Evolutionary conservation across 179 eudicot genomes (phyloP).

Genomic region (Pouteria campechiana): DNA sequence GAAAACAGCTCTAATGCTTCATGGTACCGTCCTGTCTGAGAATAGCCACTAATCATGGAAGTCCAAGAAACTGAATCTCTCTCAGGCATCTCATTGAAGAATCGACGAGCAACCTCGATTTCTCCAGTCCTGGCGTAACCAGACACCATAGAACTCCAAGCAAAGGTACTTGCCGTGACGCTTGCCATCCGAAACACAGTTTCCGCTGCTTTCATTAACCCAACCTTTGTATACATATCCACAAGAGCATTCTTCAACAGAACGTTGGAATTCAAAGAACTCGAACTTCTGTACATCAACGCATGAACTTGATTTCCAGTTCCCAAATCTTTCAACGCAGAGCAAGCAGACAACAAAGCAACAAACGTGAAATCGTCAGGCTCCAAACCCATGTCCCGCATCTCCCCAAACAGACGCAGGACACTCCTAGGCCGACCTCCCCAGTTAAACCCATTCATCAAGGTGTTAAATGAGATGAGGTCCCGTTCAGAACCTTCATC

Average conservation of each 20-base stretch:
- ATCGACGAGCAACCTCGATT: constrained; percentile 23
- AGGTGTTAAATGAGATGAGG: constrained; percentile 31
- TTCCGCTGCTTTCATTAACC: constrained; percentile 21
- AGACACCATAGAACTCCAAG: constrained; percentile 42
- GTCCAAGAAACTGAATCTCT: constrained; percentile 21
- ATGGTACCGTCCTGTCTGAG: constrained; percentile 7
- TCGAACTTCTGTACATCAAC: constrained; percentile 12
- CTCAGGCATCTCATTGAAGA: constrained; percentile 27
- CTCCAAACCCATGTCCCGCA: constrained; percentile 18
- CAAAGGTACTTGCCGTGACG: too few relatives aligned
- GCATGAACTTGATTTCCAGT: constrained; percentile 15
- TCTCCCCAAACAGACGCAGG: constrained; percentile 14
- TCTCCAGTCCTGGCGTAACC: constrained; percentile 26
- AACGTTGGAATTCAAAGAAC: constrained; percentile 6
- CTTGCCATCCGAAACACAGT: too few relatives aligned
- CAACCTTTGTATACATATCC: constrained; percentile 38
- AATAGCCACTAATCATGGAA: constrained; percentile 15
- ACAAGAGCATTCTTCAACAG: constrained; percentile 31
- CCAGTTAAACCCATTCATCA: constrained; percentile 27
- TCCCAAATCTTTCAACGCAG: constrained; percentile 8
- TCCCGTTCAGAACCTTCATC: constrained; percentile 13
- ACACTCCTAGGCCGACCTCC: constrained; percentile 18
- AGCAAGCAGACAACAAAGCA: constrained; percentile 23
- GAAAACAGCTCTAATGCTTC: constrained; percentile 19
- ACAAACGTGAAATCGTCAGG: constrained; percentile 27